A percentile compares a stretch with the other conserved stretches of the same genome.
Conservation (phyloP, 495 filamentous ascomycete genomes). For the Bathelium albidoporum region DNA sequence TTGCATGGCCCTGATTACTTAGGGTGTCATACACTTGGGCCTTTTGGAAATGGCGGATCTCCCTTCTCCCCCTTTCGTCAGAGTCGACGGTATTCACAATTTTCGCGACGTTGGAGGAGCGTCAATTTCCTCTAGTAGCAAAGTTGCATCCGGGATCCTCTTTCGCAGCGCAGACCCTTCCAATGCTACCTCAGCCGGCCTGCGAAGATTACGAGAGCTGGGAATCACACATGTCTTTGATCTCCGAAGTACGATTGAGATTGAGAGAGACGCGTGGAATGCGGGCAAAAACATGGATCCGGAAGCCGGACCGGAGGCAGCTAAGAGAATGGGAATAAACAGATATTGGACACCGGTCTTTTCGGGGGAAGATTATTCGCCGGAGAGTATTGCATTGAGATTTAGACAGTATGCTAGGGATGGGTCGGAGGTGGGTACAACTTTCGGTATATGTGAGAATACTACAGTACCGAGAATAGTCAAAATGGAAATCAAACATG, state of each 20-base stretch:
- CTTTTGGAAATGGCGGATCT: slow-evolving; percentile 8
- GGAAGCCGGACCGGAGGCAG: neutral
- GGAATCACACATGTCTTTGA: slow-evolving; percentile 27
- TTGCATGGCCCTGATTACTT: neutral
- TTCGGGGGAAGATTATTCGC: slow-evolving; percentile 29
- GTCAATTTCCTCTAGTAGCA: slow-evolving; percentile 8
- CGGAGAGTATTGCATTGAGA: slow-evolving; percentile 30
- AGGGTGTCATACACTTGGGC: neutral
- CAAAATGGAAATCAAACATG: too few species aligned
- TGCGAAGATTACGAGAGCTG: slow-evolving; percentile 19
- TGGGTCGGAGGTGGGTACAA: slow-evolving; percentile 18
- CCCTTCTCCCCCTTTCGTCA: slow-evolving; percentile 28
- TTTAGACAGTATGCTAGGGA: slow-evolving; percentile 29
- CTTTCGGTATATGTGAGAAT: neutral
- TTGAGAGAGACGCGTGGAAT: slow-evolving; percentile 11
- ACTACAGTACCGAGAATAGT: neutral
- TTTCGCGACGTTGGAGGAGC: slow-evolving; percentile 29
- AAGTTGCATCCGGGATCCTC: slow-evolving; percentile 24
- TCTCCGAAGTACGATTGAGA: slow-evolving; percentile 22
- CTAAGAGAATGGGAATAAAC: slow-evolving; percentile 14
- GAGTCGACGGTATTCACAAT: slow-evolving; percentile 27
- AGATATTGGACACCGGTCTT: slow-evolving; percentile 32
- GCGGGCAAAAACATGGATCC: slow-evolving; percentile 2
- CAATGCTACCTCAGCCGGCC: slow-evolving; percentile 18
- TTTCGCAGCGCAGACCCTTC: slow-evolving; percentile 29